A percentile compares a stretch with the other conserved stretches of the same genome.
These are phyloP conservation scores for Serpula lacrymans DNA, from an alignment of 768 basidiomycete genomes.

Conservation along the genomic window DNA sequence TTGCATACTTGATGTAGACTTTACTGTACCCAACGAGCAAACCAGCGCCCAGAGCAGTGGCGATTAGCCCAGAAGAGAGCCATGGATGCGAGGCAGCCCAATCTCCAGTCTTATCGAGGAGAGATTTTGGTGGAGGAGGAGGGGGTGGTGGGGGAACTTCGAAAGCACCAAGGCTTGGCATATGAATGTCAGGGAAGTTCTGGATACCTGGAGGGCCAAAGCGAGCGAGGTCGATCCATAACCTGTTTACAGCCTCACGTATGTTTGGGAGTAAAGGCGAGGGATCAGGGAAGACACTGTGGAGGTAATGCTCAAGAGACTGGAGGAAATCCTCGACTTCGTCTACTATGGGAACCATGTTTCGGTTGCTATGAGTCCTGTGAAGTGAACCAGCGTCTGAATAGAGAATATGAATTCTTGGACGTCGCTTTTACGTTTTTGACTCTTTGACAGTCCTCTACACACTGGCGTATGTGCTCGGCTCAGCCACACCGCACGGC, in stretches of 20 bases:
- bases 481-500: no score
- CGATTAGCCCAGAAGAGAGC: conserved; percentile 50
- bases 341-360: conserved; percentile 46
- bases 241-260: conserved; percentile 59
- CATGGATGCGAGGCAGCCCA: conserved; percentile 63
- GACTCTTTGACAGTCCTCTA: no score
- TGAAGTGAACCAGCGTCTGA: no score
- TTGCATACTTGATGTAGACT: conserved; percentile 17
- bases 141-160: conserved; percentile 65
- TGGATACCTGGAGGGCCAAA: conserved; percentile 62
- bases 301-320: conserved; percentile 60
- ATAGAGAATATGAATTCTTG: no score
- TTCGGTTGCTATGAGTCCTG: conserved; percentile 1
- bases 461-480: no score
- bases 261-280: conserved; percentile 61
- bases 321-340: conserved; percentile 70
- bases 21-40: conserved; percentile 56
- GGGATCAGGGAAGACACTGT: conserved; percentile 50
- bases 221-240: conserved; percentile 78
- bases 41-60: conserved; percentile 58
- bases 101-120: conserved; percentile 42
- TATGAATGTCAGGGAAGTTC: conserved; percentile 46
- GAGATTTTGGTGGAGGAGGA: conserved; percentile 48
- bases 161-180: conserved; percentile 68
- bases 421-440: no score